These are phyloP conservation scores for Verbascum thapsus DNA, from an alignment of 257 asterid genomes.

Conservation along the genomic window DNA sequence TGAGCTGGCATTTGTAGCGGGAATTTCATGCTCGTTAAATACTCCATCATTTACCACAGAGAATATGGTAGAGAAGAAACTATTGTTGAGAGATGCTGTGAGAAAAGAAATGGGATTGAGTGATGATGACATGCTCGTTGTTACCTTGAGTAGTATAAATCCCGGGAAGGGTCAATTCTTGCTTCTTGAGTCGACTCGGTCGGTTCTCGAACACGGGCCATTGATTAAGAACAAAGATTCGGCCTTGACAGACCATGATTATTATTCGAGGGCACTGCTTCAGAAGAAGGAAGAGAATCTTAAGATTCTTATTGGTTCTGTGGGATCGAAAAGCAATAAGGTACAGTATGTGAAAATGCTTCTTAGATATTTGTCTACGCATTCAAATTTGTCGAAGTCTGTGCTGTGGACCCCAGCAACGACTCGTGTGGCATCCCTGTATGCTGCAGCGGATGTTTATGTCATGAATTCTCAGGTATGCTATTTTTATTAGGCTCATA, in stretches of 20 bases:
- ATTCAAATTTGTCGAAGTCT: slow-evolving; percentile 64
- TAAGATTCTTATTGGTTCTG: slow-evolving; percentile 88
- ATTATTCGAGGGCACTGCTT: slow-evolving; percentile 57
- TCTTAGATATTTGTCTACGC: slow-evolving; percentile 57
- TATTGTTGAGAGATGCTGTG: slow-evolving; percentile 57
- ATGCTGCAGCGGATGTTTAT: slow-evolving; percentile 93
- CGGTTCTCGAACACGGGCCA: slow-evolving; percentile 49
- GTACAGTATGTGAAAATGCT: slow-evolving; percentile 74
- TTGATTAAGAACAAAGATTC: slow-evolving; percentile 37
- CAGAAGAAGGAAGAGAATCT: slow-evolving; percentile 47
- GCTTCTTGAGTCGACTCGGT: slow-evolving; percentile 77
- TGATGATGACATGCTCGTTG: slow-evolving; percentile 75
- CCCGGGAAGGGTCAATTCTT: slow-evolving; percentile 95
- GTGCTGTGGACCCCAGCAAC: slow-evolving; percentile 98
- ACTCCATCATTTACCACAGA: slow-evolving; percentile 75
- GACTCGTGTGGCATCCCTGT: slow-evolving; percentile 88
- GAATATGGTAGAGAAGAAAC: slow-evolving; percentile 75
- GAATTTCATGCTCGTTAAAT: slow-evolving; percentile 72
- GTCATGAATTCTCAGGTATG: slow-evolving; percentile 96
- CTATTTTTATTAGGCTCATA: not conserved
- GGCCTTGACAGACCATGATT: slow-evolving; percentile 43
- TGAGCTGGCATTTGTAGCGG: slow-evolving; percentile 93
- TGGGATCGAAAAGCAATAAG: slow-evolving; percentile 92
- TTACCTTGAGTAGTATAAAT: slow-evolving; percentile 85
- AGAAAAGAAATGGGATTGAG: slow-evolving; percentile 84